Evolutionary conservation across 768 basidiomycete genomes (phyloP).

Genomic region (Hygrophoropsis aurantiaca): DNA sequence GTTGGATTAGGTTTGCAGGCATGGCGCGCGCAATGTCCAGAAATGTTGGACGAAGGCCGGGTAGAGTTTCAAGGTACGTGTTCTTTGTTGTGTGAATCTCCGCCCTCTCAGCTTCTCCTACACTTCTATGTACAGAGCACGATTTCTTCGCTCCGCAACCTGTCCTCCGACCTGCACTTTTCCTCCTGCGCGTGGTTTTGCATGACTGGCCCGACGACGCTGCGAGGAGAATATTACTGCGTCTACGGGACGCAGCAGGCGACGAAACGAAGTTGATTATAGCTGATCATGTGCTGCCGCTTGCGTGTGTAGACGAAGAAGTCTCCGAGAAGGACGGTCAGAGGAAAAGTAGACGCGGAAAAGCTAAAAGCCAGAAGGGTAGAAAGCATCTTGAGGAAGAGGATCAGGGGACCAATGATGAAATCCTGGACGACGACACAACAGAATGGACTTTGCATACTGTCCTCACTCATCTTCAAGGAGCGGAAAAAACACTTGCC

Average conservation of each 20-base stretch:
- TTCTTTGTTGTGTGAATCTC: not conserved
- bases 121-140: slow-evolving; percentile 46
- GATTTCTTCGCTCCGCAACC: slow-evolving; percentile 75
- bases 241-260: slow-evolving; percentile 38
- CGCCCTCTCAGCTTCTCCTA: not conserved
- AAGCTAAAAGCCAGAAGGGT: too few relatives aligned
- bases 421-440: too few relatives aligned
- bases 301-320: slow-evolving; percentile 60
- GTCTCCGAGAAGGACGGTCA: slow-evolving; percentile 11
- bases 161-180: slow-evolving; percentile 53
- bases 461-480: slow-evolving; percentile 44
- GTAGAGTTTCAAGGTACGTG: slow-evolving; percentile 53
- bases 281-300: slow-evolving; percentile 69
- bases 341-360: slow-evolving; percentile 14
- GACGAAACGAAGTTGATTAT: slow-evolving; percentile 59
- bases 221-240: slow-evolving; percentile 45
- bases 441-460: slow-evolving; percentile 26
- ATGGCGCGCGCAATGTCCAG: slow-evolving; percentile 59
- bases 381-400: slow-evolving; percentile 9
- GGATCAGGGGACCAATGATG: slow-evolving; percentile 10
- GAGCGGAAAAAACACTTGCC: slow-evolving; percentile 52
- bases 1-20: slow-evolving; percentile 53
- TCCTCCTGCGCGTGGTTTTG: slow-evolving; percentile 66
- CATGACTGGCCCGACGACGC: slow-evolving; percentile 78
- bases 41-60: slow-evolving; percentile 52